Percentiles rank a stretch among this genome's conserved stretches.
These are phyloP conservation scores for Fabrea salina DNA, from an alignment of 169 alveolate species.

Conservation along the genomic window DNA sequence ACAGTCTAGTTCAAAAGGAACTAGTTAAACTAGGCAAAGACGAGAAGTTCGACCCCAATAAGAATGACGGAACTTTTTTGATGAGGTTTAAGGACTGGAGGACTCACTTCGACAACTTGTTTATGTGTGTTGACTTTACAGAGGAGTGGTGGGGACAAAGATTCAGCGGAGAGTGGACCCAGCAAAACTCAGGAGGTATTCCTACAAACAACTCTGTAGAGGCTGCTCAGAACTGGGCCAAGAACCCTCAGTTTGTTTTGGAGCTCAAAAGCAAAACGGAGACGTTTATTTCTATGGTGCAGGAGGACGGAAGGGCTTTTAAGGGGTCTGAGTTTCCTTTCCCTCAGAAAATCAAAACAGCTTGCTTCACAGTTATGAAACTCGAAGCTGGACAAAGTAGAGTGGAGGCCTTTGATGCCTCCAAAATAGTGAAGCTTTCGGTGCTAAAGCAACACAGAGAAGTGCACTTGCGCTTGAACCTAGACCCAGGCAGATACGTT, in stretches of 20 bases:
- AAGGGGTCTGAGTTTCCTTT: constrained; percentile 64
- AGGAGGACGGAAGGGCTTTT: constrained; percentile 70
- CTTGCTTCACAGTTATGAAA: constrained; percentile 53
- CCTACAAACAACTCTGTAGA: constrained; percentile 44
- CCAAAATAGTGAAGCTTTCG: constrained; percentile 40
- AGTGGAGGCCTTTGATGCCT: constrained; percentile 40
- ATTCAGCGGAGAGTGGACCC: constrained; percentile 53
- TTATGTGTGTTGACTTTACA: constrained; percentile 72
- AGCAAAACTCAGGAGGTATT: constrained; percentile 47
- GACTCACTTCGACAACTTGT: constrained; percentile 65
- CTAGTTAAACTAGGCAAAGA: constrained; percentile 45
- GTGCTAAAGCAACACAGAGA: constrained; percentile 62
- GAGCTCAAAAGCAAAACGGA: constrained; percentile 42
- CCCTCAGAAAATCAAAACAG: constrained; percentile 53
- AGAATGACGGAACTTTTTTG: constrained; percentile 83
- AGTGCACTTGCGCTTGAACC: constrained; percentile 41
- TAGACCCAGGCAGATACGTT: constrained; percentile 48
- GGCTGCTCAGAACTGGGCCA: constrained; percentile 45
- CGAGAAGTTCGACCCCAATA: constrained; percentile 31
- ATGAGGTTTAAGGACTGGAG: constrained; percentile 76
- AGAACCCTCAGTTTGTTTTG: constrained; percentile 59
- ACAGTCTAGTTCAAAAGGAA: constrained; percentile 37
- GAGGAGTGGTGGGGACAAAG: constrained; percentile 51
- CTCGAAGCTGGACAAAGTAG: constrained; percentile 34
- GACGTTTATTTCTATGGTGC: constrained; percentile 58